phyloP scores from a whole-genome alignment of 768 basidiomycete genomes.

The Suillus ampliporus region DNA sequence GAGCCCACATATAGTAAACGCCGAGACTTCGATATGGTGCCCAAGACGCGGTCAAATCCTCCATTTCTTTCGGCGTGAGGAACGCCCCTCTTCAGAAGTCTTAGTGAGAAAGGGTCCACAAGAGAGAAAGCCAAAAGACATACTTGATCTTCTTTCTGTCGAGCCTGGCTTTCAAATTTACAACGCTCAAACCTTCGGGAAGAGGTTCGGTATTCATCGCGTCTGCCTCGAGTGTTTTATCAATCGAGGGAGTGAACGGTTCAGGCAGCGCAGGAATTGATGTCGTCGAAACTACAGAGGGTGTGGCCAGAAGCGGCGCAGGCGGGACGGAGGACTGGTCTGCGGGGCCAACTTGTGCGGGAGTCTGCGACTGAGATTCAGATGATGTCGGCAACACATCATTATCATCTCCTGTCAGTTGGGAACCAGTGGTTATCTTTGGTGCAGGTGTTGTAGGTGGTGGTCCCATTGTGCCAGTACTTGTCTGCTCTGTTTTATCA shows the following conservation, averaged over 20 bases:
- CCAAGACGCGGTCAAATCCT: slow-evolving; percentile 76
- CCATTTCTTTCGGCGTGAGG: slow-evolving; percentile 84
- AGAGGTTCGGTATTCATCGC: slow-evolving; percentile 44
- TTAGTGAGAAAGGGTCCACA: slow-evolving; percentile 17
- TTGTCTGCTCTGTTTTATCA: background rate
- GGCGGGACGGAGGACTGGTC: slow-evolving; percentile 40
- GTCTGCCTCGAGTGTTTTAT: slow-evolving; percentile 53
- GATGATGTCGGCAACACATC: slow-evolving; percentile 41
- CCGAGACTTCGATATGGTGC: slow-evolving; percentile 83
- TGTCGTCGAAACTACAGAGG: slow-evolving; percentile 12
- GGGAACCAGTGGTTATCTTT: slow-evolving; percentile 1
- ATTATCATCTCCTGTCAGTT: slow-evolving; percentile 14
- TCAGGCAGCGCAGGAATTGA: slow-evolving; percentile 51
- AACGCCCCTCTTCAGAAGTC: slow-evolving; percentile 60
- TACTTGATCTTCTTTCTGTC: slow-evolving; percentile 77
- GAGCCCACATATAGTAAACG: slow-evolving; percentile 92
- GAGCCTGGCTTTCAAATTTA: slow-evolving; percentile 62
- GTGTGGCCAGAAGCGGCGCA: slow-evolving; percentile 39
- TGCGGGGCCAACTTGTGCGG: slow-evolving; percentile 20
- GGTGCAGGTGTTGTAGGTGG: slow-evolving; percentile 7
- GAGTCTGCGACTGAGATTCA: slow-evolving; percentile 7
- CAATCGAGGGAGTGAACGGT: slow-evolving; percentile 72
- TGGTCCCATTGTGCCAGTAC: slow-evolving; percentile 4
- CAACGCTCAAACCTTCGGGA: slow-evolving; percentile 63
- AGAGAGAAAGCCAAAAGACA: slow-evolving; percentile 27